Evolutionary conservation across 1,139 yeast genomes (phyloP), one percentile per base, ranked within the genome.

Genomic region (Diutina pseudorugosa): DNA sequence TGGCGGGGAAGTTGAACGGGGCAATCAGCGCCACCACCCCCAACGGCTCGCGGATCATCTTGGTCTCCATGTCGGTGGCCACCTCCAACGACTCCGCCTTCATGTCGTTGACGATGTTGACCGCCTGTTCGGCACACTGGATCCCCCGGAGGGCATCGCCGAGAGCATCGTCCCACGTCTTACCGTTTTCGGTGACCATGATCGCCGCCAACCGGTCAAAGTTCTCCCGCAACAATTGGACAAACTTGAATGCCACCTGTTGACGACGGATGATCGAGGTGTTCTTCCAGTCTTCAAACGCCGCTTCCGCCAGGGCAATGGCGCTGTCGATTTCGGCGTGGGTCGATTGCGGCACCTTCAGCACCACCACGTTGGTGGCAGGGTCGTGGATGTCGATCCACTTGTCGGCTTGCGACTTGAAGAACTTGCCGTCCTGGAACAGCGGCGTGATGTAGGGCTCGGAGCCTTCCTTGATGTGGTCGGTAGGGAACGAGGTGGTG

Each of bases 1-100:
- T 85, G 48, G 90, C 93, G 30, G 93, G 93, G 77, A 85, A 83
- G 69, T 83, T 83, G 68, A 80, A 80, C n/a, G 89, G 89, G 60
- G 84, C 79, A 59, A 83, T 83, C 23, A 87, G 83, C 7, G 83
- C 87, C 55, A 82, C 76, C 20, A 83, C 85, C 19, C 88, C 88
- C 55, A 75, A 66, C 33, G 80, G 80, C 61, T 76, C 80, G 60
- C 93, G 77, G 60, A 82, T 74, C 81, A 85, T 83, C 60, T 83
- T 81, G 51, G 94, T 84, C 68, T 84, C 91, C 91, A 85, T 85
- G 62, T 84, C 86, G 41, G 74, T 70, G 51, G 89, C 76, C 33
- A 85, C 90, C 65, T 84, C 91, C 59, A 85, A 73, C 41, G 80
- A 72, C 56, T 75, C 75, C 36, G 89, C 89, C 66, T 80, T 79